Percentiles rank a stretch among this genome's conserved stretches.
Evolutionary conservation across 148 eudicot genomes (phyloP).

Genomic region (Pouteria glomerata): DNA sequence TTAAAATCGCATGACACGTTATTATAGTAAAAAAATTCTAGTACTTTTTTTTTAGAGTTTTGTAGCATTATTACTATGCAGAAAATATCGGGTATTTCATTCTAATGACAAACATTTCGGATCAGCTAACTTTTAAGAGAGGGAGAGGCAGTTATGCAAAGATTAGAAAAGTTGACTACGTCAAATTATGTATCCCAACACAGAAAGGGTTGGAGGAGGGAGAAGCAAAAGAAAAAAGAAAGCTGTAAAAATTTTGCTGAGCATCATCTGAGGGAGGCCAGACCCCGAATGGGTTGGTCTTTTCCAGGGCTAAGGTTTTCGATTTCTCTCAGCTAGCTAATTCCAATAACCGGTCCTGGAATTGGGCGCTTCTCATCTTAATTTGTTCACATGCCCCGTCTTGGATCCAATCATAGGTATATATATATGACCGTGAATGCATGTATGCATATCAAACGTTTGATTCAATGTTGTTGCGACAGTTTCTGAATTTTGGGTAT

Average conservation of each 20-base stretch:
- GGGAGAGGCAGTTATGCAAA: no score
- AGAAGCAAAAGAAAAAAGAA: background rate
- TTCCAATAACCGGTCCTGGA: background rate
- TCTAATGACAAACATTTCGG: no score
- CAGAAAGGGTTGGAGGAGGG: background rate
- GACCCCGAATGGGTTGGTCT: slow-evolving; percentile 10
- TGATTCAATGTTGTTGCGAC: background rate
- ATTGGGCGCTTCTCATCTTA: background rate
- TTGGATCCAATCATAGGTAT: background rate
- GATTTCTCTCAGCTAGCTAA: background rate
- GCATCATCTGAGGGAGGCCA: slow-evolving; percentile 26
- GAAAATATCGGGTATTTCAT: no score
- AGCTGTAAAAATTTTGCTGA: slow-evolving; percentile 11
- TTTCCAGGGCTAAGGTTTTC: slow-evolving; percentile 7
- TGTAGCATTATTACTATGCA: no score
- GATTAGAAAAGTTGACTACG: slow-evolving; percentile 9
- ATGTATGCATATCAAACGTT: background rate
- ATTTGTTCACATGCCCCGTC: background rate
- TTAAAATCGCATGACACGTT: no score
- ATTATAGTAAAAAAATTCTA: no score
- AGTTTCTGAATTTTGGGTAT: background rate
- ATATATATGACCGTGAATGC: background rate
- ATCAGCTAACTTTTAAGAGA: no score
- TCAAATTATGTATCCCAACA: background rate
- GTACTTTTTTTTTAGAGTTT: no score